Base-by-base conservation (phyloP, 371 early-diverging fungal species). In the Mortierella sp. region DNA sequence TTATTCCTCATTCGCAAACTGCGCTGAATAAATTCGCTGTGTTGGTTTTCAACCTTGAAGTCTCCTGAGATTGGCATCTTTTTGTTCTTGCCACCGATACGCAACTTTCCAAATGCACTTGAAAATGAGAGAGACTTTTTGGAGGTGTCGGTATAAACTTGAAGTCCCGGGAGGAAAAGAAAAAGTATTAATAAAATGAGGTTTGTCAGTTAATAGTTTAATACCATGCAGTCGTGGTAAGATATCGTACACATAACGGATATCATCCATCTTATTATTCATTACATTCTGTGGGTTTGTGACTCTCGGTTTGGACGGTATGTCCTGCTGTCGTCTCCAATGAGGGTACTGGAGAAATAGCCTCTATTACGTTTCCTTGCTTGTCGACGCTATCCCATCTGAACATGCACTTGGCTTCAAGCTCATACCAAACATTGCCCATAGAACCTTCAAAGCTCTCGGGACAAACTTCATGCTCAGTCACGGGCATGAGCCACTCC, bases 361-460 rank as follows among this genome's bases (percentile, higher is more conserved):
- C 38, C 0, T 9, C n/a, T 8, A 50, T 13, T 4, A 69, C 45
- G 33, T 70, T 67, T 28, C 76, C 81, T 2, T 80, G 55, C 21
- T 68, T 33, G 58, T 72, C 81, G 3, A 80, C 59, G 9, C 68
- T 72, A 40, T 80, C 75, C 81, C 81, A 80, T 36, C 76, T 65
- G 60, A 80, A 80, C 41, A 75, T 24, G 40, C 81, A 80, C 45
- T 75, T 80, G 21, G 81, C 81, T 45, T 80, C 81, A 52, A 80
- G 59, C 28, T 80, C 81, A 50, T 80, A 80, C 81, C 81, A 80
- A 38, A 80, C 61, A 48, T 67, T 71, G 47, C 81, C 81, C 81
- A 80, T 80, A 6, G 76, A 67, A 4, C 81, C 81, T 28, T 80
- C 81, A 41, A 75, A 80, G 24, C 75, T 74, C 69, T 74, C 81